These are phyloP conservation scores for Ceratocystis alfenasii DNA, from an alignment of 2,329 filamentous ascomycete species.

Conservation along the genomic window DNA sequence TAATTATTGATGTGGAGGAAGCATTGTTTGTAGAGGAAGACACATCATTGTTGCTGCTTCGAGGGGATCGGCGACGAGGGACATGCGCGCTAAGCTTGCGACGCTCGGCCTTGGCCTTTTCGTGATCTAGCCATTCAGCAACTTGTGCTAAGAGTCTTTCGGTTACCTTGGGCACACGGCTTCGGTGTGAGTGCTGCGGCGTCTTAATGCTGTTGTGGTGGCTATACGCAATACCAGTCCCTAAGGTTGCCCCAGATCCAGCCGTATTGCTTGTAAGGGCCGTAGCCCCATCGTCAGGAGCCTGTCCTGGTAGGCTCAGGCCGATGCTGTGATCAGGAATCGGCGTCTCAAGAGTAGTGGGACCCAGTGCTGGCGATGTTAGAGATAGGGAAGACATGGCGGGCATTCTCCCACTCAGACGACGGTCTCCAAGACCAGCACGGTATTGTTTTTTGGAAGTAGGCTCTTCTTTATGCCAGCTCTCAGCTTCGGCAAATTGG, in stretches of 20 bases:
- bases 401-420: conserved; percentile 33
- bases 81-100: conserved; percentile 36
- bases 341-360: conserved; percentile 9
- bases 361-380: conserved; percentile 12
- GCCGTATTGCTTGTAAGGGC: conserved; percentile 6
- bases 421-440: conserved; percentile 27
- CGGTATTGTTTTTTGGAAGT: conserved; percentile 34
- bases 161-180: conserved; percentile 26
- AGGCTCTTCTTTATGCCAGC: conserved; percentile 23
- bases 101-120: conserved; percentile 51
- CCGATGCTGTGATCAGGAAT: conserved; percentile 10
- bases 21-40: conserved; percentile 19
- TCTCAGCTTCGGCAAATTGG: conserved; percentile 23
- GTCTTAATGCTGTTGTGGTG: conserved; percentile 23
- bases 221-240: not conserved
- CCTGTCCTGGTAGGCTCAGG: not conserved
- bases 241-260: not conserved
- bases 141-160: conserved; percentile 61
- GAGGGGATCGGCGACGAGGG: conserved; percentile 32
- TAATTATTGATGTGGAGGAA: not conserved
- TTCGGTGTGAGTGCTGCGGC: conserved; percentile 15
- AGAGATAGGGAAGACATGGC: conserved; percentile 17
- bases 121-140: conserved; percentile 69
- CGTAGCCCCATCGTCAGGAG: conserved; percentile 26
- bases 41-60: conserved; percentile 10